Base-by-base conservation (phyloP, 495 filamentous ascomycete genomes). In the Trichoderma virens region DNA sequence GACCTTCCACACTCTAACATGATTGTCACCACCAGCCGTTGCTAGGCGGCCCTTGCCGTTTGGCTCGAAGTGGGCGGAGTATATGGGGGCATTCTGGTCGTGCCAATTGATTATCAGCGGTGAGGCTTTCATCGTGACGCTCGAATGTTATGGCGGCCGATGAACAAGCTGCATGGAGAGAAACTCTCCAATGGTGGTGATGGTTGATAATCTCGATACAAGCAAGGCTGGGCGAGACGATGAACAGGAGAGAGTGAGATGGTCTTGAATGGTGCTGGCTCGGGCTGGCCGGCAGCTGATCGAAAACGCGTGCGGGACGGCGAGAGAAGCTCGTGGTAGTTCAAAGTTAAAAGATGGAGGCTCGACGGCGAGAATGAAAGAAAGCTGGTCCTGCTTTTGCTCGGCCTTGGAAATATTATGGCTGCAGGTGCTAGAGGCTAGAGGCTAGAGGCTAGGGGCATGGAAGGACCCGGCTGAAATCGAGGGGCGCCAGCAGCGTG, bases 41-140 rank as follows among this genome's bases (percentile, higher is more conserved):
- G 94, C 95, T 65, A 98, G 77, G 68, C 95, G 88, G 61, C 90
- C 90, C 76, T 93, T 97, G 67, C 93, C 92, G 77, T 94, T 86
- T 67, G 90, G 90, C 70, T 98, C 91, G 75, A 97, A 98, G 76
- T 97, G 92, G 68, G 90, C 90, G 34, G 93, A 96, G 74, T 96
- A 98, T 68, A 98, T 93, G 59, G 93, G 93, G 67, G 88, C 83
- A 76, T 95, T 96, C 68, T 93, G 90, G 69, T 96, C 90, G 75
- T 97, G 95, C 94, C 94, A 97, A 75, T 91, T 88, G 73, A 97
- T 90, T 66, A 96, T 90, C 63, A 98, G 82, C 69, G 93, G 91
- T 70, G 90, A 86, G 66, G 90, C 90, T 82, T 91, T 95, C 92
- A 97, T 97, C 69, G 16, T 43, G 20, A 56, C 47, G 20, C 47